Conservation (phyloP, 2,329 filamentous ascomycete species). For the Aspergillus fischeri region DNA sequence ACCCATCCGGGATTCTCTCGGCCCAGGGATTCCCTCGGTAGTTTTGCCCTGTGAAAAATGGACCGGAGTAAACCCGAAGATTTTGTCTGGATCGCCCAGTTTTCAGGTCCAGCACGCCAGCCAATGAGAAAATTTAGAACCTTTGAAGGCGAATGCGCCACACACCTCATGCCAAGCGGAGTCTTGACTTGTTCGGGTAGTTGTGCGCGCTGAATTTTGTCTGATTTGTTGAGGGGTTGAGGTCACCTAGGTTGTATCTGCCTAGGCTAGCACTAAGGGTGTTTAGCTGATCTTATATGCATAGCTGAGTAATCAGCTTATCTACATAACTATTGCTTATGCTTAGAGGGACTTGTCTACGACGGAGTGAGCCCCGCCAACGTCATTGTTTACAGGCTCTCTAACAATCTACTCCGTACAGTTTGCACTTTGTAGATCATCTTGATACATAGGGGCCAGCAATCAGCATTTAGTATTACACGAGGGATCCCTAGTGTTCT, state of each 20-base stretch:
- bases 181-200: not conserved
- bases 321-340: not conserved
- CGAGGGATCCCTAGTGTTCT: not conserved
- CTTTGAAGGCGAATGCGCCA: slow-evolving; percentile 2
- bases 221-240: not conserved
- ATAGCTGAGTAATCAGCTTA: not conserved
- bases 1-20: slow-evolving; percentile 8
- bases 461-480: not conserved
- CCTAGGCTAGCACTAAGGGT: not conserved
- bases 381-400: not conserved
- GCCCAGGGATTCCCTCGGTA: slow-evolving; percentile 14
- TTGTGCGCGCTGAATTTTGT: not conserved
- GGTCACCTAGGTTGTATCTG: not conserved
- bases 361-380: not conserved
- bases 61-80: slow-evolving; percentile 18
- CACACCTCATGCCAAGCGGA: slow-evolving; percentile 6
- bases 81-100: slow-evolving; percentile 24
- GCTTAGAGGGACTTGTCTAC: not conserved
- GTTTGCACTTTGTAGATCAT: too few relatives aligned
- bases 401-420: too few relatives aligned
- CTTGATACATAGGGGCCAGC: not conserved
- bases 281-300: not conserved
- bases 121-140: not conserved
- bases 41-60: slow-evolving; percentile 10
- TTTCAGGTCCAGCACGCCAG: slow-evolving; percentile 2